These are phyloP conservation scores for Barnettozyma vustinii DNA, from an alignment of 805 yeast genomes.

Conservation along the genomic window DNA sequence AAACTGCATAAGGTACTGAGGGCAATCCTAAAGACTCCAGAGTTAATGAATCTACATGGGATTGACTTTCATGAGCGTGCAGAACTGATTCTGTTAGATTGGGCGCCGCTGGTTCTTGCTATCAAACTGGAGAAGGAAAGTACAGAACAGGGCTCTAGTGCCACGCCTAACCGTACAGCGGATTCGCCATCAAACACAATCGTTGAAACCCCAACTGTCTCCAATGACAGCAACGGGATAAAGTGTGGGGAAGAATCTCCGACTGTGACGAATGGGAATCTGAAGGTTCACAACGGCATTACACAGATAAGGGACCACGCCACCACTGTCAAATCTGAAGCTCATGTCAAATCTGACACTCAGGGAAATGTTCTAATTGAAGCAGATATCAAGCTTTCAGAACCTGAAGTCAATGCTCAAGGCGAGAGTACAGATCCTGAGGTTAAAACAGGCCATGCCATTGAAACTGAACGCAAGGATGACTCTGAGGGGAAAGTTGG, in stretches of 20 bases:
- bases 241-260: not conserved
- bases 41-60: conserved; percentile 37
- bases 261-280: not conserved
- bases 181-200: not conserved
- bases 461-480: not conserved
- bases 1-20: conserved; percentile 48
- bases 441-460: not conserved
- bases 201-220: not conserved
- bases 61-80: conserved; percentile 42
- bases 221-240: not conserved
- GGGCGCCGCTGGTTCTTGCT: conserved; percentile 35
- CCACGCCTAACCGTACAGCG: not conserved
- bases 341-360: not conserved
- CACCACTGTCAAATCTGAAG: not conserved
- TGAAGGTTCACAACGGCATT: not conserved
- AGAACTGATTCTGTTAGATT: conserved; percentile 34
- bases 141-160: not conserved
- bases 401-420: no score
- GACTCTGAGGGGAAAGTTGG: not conserved
- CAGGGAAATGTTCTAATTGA: not conserved
- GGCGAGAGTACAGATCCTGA: not conserved
- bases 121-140: conserved; percentile 30
- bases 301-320: not conserved
- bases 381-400: not conserved
- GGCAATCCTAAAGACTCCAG: conserved; percentile 37